Conservation (phyloP, 192 early-diverging fungal species). For the Phlyctochytrium bullatum region DNA sequence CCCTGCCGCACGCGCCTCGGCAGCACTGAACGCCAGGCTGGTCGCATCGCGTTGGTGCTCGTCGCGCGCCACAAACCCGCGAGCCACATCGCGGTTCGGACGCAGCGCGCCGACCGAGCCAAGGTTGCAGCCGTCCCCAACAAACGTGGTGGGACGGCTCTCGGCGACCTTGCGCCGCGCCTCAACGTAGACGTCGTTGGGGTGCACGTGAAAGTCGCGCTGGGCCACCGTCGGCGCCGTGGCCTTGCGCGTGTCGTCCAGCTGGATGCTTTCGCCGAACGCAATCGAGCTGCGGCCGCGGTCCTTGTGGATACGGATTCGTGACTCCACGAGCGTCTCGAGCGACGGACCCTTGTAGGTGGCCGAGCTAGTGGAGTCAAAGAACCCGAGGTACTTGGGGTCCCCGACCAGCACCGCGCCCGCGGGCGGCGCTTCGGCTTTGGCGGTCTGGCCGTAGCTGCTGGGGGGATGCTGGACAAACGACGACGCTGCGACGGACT, state of each 20-base stretch:
- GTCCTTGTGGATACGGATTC: background rate
- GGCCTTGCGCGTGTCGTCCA: background rate
- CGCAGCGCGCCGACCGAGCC: conserved; percentile 19
- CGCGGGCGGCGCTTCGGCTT: background rate
- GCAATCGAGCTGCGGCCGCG: conserved; percentile 10
- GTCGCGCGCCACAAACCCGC: conserved; percentile 13
- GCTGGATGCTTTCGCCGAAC: conserved; percentile 14
- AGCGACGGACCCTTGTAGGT: conserved; percentile 1
- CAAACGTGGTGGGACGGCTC: background rate
- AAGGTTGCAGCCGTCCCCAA: conserved; percentile 15
- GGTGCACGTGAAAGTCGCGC: conserved; percentile 5
- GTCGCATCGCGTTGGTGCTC: background rate
- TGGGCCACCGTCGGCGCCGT: conserved; percentile 14
- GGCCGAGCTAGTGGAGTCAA: conserved; percentile 16
- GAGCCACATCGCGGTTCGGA: conserved; percentile 7
- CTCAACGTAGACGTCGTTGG: background rate
- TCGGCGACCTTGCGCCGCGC: background rate
- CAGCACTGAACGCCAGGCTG: background rate
- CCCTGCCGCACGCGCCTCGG: background rate
- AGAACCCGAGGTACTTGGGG: background rate
- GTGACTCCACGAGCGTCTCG: background rate
- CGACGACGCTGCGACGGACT: conserved; percentile 29
- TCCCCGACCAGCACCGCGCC: conserved; percentile 2
- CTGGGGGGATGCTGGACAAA: conserved; percentile 19
- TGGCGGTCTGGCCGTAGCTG: background rate